phyloP scores from a whole-genome alignment of 108 stramenopile species.

The Cyclotella kingstonii region DNA sequence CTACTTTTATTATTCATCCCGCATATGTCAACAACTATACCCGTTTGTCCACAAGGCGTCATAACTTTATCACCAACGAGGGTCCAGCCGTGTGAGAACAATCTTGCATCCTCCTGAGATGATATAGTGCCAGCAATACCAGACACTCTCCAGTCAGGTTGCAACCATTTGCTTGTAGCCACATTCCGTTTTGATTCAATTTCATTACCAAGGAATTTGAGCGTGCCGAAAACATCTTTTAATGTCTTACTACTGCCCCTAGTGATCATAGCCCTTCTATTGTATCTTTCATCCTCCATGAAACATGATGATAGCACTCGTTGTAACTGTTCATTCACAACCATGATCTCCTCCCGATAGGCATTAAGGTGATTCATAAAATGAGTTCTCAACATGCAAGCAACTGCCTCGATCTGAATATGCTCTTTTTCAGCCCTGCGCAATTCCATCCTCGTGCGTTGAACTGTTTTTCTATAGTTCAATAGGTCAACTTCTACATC shows the following conservation, averaged over 20 bases:
- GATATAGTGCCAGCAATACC: slow-evolving; percentile 66
- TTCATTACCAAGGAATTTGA: slow-evolving; percentile 53
- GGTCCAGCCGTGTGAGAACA: slow-evolving; percentile 65
- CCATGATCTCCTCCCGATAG: slow-evolving; percentile 52
- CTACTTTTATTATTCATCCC: slow-evolving; percentile 8
- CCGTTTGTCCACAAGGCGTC: slow-evolving; percentile 66
- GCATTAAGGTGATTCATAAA: slow-evolving; percentile 58
- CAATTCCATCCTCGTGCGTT: slow-evolving; percentile 67
- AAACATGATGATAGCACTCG: slow-evolving; percentile 53
- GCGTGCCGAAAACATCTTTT: slow-evolving; percentile 63
- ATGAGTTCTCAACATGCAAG: slow-evolving; percentile 57
- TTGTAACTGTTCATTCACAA: slow-evolving; percentile 51
- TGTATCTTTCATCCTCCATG: slow-evolving; percentile 56
- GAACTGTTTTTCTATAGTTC: slow-evolving; percentile 79
- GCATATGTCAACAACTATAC: slow-evolving; percentile 50
- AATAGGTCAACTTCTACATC: slow-evolving; percentile 75
- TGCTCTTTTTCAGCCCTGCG: slow-evolving; percentile 56
- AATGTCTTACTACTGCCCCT: slow-evolving; percentile 41
- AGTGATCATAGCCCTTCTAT: slow-evolving; percentile 31
- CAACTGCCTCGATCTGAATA: slow-evolving; percentile 58
- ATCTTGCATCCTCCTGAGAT: background rate
- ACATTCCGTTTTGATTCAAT: slow-evolving; percentile 20
- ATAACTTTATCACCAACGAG: slow-evolving; percentile 72
- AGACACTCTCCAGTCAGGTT: slow-evolving; percentile 25
- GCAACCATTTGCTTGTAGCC: slow-evolving; percentile 5